These are phyloP conservation scores for Claviceps sp. DNA, from an alignment of 2,329 filamentous ascomycete species.

Conservation along the genomic window DNA sequence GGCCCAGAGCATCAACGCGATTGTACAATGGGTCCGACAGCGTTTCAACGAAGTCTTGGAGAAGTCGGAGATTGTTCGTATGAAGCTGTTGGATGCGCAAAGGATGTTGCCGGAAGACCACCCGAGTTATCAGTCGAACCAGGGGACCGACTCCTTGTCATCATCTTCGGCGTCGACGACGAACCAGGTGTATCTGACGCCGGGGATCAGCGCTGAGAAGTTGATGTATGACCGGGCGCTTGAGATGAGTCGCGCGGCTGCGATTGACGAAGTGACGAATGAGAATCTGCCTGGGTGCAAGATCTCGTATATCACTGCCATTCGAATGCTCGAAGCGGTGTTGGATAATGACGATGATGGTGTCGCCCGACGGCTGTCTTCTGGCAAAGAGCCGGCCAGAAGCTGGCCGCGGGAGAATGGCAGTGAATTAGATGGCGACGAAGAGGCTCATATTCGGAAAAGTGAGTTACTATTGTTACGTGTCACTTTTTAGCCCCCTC, in stretches of 20 bases:
- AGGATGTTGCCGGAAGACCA: slow-evolving; percentile 72
- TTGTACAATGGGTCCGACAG: slow-evolving; percentile 87
- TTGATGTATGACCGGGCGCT: slow-evolving; percentile 95
- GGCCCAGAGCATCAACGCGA: slow-evolving; percentile 68
- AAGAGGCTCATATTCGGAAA: slow-evolving; percentile 59
- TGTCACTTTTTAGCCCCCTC: neutral
- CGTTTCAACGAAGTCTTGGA: slow-evolving; percentile 96
- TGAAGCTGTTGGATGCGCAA: slow-evolving; percentile 78
- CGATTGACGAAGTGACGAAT: slow-evolving; percentile 89
- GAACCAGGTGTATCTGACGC: slow-evolving; percentile 71
- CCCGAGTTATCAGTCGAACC: slow-evolving; percentile 72
- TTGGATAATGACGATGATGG: slow-evolving; percentile 65
- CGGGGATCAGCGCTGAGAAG: slow-evolving; percentile 87
- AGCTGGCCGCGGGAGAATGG: slow-evolving; percentile 19
- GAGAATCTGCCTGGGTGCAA: slow-evolving; percentile 81
- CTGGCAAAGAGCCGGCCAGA: slow-evolving; percentile 28
- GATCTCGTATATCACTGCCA: slow-evolving; percentile 83
- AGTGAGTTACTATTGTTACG: slow-evolving; percentile 34
- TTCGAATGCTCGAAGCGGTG: slow-evolving; percentile 89
- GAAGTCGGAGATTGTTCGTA: slow-evolving; percentile 87
- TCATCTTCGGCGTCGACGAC: slow-evolving; percentile 49
- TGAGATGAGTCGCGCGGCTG: slow-evolving; percentile 90
- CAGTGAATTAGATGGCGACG: slow-evolving; percentile 49
- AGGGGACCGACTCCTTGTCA: slow-evolving; percentile 44
- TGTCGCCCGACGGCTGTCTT: slow-evolving; percentile 18